phyloP scores from a whole-genome alignment of 352 stramenopile species.

The Phytophthora podocarpi region DNA sequence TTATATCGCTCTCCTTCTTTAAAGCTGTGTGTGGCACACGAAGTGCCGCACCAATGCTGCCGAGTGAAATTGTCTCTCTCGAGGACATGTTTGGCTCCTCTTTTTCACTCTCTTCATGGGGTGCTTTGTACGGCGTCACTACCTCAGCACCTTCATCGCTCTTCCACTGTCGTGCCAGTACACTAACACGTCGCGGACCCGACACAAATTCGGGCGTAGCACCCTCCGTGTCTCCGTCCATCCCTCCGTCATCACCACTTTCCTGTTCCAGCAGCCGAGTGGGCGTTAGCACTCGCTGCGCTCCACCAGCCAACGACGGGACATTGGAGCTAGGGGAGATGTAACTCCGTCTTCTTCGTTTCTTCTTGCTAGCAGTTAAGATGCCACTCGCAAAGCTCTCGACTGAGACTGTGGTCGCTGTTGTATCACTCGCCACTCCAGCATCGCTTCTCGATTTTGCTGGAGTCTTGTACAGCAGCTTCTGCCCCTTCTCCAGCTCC shows the following conservation, averaged over 20 bases:
- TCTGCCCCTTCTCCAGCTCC: conserved; percentile 15
- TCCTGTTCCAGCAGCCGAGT: conserved; percentile 30
- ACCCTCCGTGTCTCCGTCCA: conserved; percentile 35
- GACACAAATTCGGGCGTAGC: conserved; percentile 14
- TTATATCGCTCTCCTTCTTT: neutral
- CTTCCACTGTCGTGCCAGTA: conserved; percentile 13
- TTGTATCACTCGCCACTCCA: neutral
- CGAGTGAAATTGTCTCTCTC: conserved; percentile 32
- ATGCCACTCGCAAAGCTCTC: neutral
- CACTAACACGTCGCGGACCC: conserved; percentile 34
- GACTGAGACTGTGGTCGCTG: neutral
- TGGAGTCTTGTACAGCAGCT: conserved; percentile 21
- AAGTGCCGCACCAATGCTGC: conserved; percentile 19
- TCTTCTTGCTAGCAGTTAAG: conserved; percentile 32
- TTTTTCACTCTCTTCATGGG: neutral
- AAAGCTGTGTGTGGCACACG: conserved; percentile 9
- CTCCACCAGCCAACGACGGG: conserved; percentile 56
- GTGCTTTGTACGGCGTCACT: conserved; percentile 5
- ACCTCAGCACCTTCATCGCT: conserved; percentile 13
- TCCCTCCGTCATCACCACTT: conserved; percentile 31
- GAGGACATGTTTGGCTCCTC: conserved; percentile 8
- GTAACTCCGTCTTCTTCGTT: conserved; percentile 47
- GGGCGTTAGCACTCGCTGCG: conserved; percentile 65
- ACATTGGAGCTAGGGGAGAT: conserved; percentile 52
- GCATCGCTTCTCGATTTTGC: conserved; percentile 17